Percentiles rank a stretch among this genome's conserved stretches.
phyloP scores from a whole-genome alignment of 768 basidiomycete genomes.

The Lentinus tigrinus region DNA sequence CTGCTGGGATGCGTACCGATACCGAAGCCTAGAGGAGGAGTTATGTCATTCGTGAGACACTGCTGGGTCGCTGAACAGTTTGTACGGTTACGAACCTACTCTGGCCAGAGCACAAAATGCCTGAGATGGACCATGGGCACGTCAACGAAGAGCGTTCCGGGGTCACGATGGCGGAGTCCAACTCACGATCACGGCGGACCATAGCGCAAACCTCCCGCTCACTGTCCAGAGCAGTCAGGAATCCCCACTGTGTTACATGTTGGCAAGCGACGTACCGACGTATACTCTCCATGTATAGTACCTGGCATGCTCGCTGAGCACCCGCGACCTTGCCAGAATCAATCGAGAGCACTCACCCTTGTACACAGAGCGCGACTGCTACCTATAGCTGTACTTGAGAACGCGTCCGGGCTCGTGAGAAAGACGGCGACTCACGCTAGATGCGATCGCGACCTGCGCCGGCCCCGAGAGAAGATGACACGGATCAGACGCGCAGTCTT shows the following conservation, averaged over 20 bases:
- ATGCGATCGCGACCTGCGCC: slow-evolving; percentile 4
- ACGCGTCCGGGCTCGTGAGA: neutral
- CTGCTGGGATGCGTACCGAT: neutral
- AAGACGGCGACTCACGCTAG: slow-evolving; percentile 1
- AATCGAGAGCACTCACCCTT: slow-evolving; percentile 1
- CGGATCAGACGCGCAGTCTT: neutral
- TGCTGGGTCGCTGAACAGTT: neutral
- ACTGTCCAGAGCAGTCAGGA: neutral
- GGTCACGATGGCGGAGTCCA: neutral
- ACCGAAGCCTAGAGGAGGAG: neutral
- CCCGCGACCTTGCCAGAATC: no score
- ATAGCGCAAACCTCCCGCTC: neutral
- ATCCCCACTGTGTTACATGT: no score
- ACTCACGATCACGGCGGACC: slow-evolving; percentile 2
- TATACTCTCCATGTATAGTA: slow-evolving; percentile 18
- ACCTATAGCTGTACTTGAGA: neutral
- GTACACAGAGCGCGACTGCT: slow-evolving; percentile 7
- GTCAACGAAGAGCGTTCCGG: neutral
- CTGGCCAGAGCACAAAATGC: slow-evolving; percentile 2
- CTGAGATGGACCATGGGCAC: neutral
- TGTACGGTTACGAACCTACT: neutral
- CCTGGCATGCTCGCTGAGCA: neutral
- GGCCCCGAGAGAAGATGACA: neutral
- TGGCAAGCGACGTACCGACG: slow-evolving; percentile 8
- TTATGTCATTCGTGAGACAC: neutral